These are phyloP conservation scores for Kluyveromyces wickerhamii DNA, from an alignment of 805 yeast genomes.

Conservation along the genomic window DNA sequence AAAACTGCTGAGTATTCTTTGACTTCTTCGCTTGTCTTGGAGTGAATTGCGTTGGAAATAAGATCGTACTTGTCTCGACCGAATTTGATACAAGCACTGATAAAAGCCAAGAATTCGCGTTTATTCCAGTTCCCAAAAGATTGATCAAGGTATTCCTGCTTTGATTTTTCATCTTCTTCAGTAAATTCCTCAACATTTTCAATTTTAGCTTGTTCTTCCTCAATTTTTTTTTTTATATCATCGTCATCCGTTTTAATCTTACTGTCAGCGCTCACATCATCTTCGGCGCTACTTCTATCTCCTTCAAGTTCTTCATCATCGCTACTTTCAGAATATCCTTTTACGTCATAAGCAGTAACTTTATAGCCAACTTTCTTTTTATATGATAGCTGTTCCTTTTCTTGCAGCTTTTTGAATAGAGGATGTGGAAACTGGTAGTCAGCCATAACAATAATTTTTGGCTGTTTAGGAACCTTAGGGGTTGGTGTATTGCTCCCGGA, in stretches of 20 bases:
- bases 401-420: constrained; percentile 44
- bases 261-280: constrained; percentile 6
- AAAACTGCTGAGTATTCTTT: constrained; percentile 49
- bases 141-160: constrained; percentile 43
- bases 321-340: constrained; percentile 42
- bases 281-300: constrained; percentile 11
- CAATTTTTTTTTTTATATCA: constrained; percentile 12
- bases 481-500: constrained; percentile 32
- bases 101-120: constrained; percentile 64
- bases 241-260: constrained; percentile 8
- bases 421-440: constrained; percentile 70
- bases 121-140: constrained; percentile 66
- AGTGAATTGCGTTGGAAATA: constrained; percentile 49
- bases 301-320: constrained; percentile 5
- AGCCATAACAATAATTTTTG: constrained; percentile 54
- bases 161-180: constrained; percentile 50
- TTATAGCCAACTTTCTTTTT: constrained; percentile 53
- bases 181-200: constrained; percentile 52
- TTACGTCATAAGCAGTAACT: constrained; percentile 52
- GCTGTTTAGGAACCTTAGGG: constrained; percentile 45
- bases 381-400: constrained; percentile 56
- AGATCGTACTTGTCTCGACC: constrained; percentile 46
- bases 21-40: constrained; percentile 53
- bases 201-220: constrained; percentile 44
- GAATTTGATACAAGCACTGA: constrained; percentile 59